Conservation (phyloP, 192 early-diverging fungal genomes). For the Diversispora eburnea region DNA sequence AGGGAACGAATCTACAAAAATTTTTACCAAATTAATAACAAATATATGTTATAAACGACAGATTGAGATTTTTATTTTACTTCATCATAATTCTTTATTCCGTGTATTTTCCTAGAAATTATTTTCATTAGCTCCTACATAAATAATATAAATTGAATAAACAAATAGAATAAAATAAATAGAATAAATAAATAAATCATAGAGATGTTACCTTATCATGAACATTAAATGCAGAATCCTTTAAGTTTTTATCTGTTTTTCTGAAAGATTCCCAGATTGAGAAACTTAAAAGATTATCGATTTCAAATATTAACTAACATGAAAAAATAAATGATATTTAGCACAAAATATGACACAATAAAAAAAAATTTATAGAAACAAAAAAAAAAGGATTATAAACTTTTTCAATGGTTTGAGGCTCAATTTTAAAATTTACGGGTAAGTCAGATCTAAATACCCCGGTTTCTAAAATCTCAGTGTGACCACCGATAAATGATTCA, state of each 20-base stretch:
- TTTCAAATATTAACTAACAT: slow-evolving; percentile 75
- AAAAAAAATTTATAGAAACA: slow-evolving; percentile 1
- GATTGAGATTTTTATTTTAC: too few species aligned
- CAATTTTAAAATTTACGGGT: slow-evolving; percentile 77
- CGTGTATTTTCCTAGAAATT: too few species aligned
- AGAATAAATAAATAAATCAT: too few species aligned
- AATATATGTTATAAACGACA: too few species aligned
- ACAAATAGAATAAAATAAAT: too few species aligned
- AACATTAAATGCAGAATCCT: slow-evolving; percentile 70
- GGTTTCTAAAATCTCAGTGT: slow-evolving; percentile 97
- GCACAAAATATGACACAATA: slow-evolving; percentile 3
- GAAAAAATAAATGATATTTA: background rate
- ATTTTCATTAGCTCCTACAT: too few species aligned
- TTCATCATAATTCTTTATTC: too few species aligned
- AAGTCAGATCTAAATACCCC: slow-evolving; percentile 96
- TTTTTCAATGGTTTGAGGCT: slow-evolving; percentile 69
- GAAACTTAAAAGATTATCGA: slow-evolving; percentile 90
- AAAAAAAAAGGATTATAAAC: slow-evolving; percentile 26
- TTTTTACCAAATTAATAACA: background rate
- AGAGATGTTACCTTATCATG: slow-evolving; percentile 72
- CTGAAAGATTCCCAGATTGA: slow-evolving; percentile 72
- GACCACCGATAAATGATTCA: slow-evolving; percentile 97
- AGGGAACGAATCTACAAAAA: slow-evolving; percentile 47
- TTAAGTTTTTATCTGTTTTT: slow-evolving; percentile 58
- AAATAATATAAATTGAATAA: too few species aligned